Percentiles rank a stretch among this genome's conserved stretches.
Conservation (phyloP, 495 filamentous ascomycete genomes). For the Hypoxylon intermedium region DNA sequence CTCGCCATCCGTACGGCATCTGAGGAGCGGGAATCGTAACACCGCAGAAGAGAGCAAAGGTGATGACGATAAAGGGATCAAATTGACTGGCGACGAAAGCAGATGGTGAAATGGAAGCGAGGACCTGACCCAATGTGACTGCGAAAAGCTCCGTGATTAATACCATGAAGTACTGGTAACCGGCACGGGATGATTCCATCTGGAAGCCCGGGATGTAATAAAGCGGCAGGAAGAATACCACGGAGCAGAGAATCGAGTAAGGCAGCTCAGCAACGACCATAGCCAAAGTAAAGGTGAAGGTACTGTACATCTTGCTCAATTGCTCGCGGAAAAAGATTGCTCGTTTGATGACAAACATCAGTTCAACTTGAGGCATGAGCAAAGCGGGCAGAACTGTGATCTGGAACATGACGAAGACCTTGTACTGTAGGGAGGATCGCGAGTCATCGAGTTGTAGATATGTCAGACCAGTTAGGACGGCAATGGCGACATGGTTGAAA, state of each 20-base stretch:
- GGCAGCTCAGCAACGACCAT: constrained; percentile 80
- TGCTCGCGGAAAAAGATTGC: constrained; percentile 81
- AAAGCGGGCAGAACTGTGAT: constrained; percentile 77
- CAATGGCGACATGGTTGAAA: constrained; percentile 76
- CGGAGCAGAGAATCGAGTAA: constrained; percentile 75
- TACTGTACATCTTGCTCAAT: constrained; percentile 77
- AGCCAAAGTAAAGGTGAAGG: constrained; percentile 72
- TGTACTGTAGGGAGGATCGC: constrained; percentile 73
- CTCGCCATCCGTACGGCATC: constrained; percentile 79
- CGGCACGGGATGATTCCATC: constrained; percentile 62
- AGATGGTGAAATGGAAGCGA: constrained; percentile 72
- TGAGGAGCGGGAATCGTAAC: constrained; percentile 77
- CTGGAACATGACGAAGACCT: constrained; percentile 85
- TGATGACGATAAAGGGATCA: constrained; percentile 80
- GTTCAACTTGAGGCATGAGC: constrained; percentile 76
- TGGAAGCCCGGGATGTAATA: constrained; percentile 77
- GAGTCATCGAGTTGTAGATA: constrained; percentile 74
- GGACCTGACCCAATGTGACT: constrained; percentile 72
- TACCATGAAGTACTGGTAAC: constrained; percentile 84
- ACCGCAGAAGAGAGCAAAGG: constrained; percentile 84
- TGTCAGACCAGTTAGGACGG: constrained; percentile 75
- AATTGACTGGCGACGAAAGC: constrained; percentile 74
- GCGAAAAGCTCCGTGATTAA: constrained; percentile 78
- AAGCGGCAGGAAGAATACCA: constrained; percentile 75
- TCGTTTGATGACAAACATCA: constrained; percentile 76